Evolutionary conservation across 306 rosid species (phyloP).

Genomic region (Medicago ruthenica): DNA sequence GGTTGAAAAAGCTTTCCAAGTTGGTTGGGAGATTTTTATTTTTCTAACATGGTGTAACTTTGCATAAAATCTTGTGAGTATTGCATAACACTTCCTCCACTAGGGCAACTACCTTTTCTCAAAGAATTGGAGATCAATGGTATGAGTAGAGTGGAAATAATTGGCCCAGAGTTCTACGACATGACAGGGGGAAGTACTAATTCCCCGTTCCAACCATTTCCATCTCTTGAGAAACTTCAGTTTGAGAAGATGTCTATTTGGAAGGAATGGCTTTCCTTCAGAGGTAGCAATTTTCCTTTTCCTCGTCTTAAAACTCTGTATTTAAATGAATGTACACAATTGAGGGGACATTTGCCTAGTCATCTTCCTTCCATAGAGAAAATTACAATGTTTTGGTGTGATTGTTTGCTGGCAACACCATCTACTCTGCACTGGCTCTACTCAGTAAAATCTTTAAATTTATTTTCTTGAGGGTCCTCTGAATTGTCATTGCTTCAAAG

Average conservation of each 20-base stretch:
- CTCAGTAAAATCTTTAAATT: no score
- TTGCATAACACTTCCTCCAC: neutral
- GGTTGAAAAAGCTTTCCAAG: conserved; percentile 13
- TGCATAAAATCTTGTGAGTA: neutral
- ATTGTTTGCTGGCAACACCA: no score
- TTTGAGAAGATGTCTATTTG: conserved; percentile 7
- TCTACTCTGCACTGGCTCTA: no score
- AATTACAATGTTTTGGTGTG: no score
- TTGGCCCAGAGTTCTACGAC: conserved; percentile 31
- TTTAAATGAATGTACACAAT: no score
- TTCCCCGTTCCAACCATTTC: conserved; percentile 24
- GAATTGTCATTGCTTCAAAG: no score
- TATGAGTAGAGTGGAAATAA: neutral
- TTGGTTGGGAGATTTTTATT: conserved; percentile 28
- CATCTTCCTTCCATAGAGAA: no score
- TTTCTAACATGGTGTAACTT: conserved; percentile 21
- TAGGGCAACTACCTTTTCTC: conserved; percentile 27
- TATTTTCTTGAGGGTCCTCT: no score
- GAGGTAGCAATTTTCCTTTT: neutral
- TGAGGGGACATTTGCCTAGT: no score
- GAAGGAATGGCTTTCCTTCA: conserved; percentile 12
- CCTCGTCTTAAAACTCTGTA: conserved; percentile 4
- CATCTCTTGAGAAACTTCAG: neutral
- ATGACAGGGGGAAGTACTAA: neutral
- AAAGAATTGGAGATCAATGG: neutral